Evolutionary conservation across 2,329 filamentous ascomycete genomes (phyloP).

Genomic region (Fusarium acutatum): DNA sequence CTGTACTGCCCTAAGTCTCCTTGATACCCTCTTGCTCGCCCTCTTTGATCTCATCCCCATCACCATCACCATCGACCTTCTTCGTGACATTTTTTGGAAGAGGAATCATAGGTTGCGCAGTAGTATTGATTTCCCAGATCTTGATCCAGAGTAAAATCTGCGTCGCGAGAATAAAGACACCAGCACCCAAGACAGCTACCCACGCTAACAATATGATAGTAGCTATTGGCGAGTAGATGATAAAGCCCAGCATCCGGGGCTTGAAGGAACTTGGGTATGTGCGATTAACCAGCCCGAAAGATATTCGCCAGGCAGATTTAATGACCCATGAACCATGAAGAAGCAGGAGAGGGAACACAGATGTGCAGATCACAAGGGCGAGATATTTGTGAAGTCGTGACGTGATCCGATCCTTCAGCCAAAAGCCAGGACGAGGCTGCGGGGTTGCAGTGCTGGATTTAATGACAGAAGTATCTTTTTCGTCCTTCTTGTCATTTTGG

Average conservation of each 20-base stretch:
- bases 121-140: background rate
- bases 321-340: constrained; percentile 24
- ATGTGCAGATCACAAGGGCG: background rate
- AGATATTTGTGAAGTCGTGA: constrained; percentile 1
- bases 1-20: background rate
- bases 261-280: constrained; percentile 10
- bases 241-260: constrained; percentile 7
- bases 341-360: background rate
- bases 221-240: constrained; percentile 1
- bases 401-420: constrained; percentile 6
- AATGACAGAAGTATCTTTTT: background rate
- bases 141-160: background rate
- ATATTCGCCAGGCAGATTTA: constrained; percentile 12
- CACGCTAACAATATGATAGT: background rate
- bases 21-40: background rate
- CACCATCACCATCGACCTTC: background rate
- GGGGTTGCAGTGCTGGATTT: background rate
- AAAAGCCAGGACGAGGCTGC: background rate
- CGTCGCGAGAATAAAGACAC: background rate
- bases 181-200: background rate
- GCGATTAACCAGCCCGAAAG: background rate
- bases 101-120: background rate
- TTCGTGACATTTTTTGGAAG: background rate
- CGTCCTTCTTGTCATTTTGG: background rate
- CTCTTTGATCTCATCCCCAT: background rate